These are phyloP conservation scores for Fusarium xylarioides DNA, from an alignment of 2,329 filamentous ascomycete genomes.

Conservation along the genomic window DNA sequence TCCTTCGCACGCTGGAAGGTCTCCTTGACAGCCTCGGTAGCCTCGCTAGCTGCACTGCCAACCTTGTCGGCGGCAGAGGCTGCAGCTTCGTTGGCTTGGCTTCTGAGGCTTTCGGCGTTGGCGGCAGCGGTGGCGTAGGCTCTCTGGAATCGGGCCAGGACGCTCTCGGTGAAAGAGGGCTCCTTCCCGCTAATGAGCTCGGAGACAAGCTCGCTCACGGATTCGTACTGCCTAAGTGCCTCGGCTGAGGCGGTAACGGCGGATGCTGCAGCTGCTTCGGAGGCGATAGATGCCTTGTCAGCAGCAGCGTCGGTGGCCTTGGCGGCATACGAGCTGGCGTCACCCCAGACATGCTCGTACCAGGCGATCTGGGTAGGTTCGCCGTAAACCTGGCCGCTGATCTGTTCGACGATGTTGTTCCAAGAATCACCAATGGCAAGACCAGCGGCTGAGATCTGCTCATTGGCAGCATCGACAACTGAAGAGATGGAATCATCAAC, in stretches of 20 bases:
- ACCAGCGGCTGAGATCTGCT: constrained; percentile 49
- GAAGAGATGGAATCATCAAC: constrained; percentile 52
- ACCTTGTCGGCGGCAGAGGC: constrained; percentile 49
- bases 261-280: constrained; percentile 59
- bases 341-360: constrained; percentile 58
- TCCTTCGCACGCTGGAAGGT: constrained; percentile 49
- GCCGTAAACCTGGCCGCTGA: constrained; percentile 76
- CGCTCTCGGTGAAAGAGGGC: constrained; percentile 82
- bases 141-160: constrained; percentile 74
- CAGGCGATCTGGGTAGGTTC: constrained; percentile 68
- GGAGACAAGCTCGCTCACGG: constrained; percentile 76
- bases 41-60: constrained; percentile 51
- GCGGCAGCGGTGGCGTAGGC: constrained; percentile 75
- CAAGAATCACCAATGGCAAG: constrained; percentile 52
- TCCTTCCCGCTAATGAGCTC: constrained; percentile 82
- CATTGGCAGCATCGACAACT: constrained; percentile 57
- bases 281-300: constrained; percentile 48
- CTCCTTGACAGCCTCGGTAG: constrained; percentile 55
- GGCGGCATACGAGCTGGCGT: constrained; percentile 66
- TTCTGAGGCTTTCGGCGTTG: constrained; percentile 57
- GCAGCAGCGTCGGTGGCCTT: constrained; percentile 62
- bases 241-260: constrained; percentile 70
- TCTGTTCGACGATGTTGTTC: constrained; percentile 62
- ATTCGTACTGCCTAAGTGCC: constrained; percentile 71
- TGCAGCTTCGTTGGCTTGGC: constrained; percentile 47